Conservation (phyloP, 2,329 filamentous ascomycete genomes). For the Xylaria sp. region DNA sequence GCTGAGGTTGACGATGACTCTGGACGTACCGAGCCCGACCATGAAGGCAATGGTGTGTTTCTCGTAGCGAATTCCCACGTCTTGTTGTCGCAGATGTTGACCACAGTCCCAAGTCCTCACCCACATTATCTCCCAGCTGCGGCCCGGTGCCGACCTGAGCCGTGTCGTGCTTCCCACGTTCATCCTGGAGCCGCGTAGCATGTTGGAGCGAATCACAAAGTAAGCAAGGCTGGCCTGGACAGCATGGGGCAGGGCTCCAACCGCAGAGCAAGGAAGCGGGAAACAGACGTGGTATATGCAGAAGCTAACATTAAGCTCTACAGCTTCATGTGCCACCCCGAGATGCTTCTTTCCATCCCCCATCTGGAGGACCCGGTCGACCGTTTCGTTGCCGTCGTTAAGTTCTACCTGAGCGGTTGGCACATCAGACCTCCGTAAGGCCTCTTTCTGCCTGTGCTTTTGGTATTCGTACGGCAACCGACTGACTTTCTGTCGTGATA, state of each 20-base stretch:
- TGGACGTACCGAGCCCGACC: constrained; percentile 79
- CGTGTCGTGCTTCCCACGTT: constrained; percentile 94
- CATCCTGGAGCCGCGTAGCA: constrained; percentile 93
- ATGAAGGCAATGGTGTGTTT: constrained; percentile 85
- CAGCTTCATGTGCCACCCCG: constrained; percentile 99
- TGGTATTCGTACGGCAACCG: neutral
- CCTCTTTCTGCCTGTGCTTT: neutral
- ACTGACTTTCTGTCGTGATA: constrained; percentile 17
- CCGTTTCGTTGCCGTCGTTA: constrained; percentile 90
- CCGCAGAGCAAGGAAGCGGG: neutral
- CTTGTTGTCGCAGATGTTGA: constrained; percentile 15
- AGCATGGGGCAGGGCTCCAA: neutral
- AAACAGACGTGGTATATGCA: neutral
- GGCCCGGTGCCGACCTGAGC: constrained; percentile 90
- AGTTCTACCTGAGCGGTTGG: constrained; percentile 98
- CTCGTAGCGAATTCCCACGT: neutral
- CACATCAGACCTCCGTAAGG: constrained; percentile 94
- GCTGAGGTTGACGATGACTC: constrained; percentile 62
- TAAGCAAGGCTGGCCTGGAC: constrained; percentile 41
- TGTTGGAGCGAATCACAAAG: constrained; percentile 99
- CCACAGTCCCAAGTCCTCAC: constrained; percentile 64
- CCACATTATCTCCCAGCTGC: constrained; percentile 95
- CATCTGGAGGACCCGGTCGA: constrained; percentile 81
- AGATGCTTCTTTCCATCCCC: constrained; percentile 85
- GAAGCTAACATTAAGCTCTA: constrained; percentile 15